Base-by-base conservation (phyloP, 208 protist species). In the Phytomonas sp. region DNA sequence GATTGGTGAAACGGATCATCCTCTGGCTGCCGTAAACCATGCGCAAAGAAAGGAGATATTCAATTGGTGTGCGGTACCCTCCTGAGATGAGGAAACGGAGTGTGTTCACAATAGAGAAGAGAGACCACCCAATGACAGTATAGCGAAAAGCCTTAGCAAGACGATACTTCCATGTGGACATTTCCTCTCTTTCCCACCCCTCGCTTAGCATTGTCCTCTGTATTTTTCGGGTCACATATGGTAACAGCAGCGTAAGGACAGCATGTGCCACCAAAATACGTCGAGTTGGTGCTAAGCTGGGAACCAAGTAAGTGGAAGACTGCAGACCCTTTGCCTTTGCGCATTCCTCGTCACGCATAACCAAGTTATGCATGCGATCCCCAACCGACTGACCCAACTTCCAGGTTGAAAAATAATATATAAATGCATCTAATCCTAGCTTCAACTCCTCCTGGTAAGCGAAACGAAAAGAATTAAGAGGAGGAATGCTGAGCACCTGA, bases 71-170 rank as follows among this genome's bases (percentile, higher is more conserved):
- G 62, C 93, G 89, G 68, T 96, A 97, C 73, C 83, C 79, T 17
- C 89, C 93, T 8, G 92, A 90, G 31, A 87, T 80, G 0, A 97
- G 70, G 69, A 97, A 97, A 73, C 92, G 80, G 11, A 96, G 76
- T 9, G 83, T 91, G 79, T 97, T 93, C 6, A 85, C 70, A 17
- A 96, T 66, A 6, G 84, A 89, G 36, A 95, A 77, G 15, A 81
- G 66, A 5, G 76, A 81, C 87, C 87, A 92, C 33, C 67, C 62
- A 23, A 84, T 74, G 28, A 76, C 71, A 6, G 75, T 53, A 65
- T 83, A 82, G 33, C 79, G 83, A 34, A 94, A 61, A 28, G 71
- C 56, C 73, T 82, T 80, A 6, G 85, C 81, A 1, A 87, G 8
- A 33, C 72, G 73, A 29, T 75, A 53, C 60, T 80, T 76, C 60